phyloP scores from a whole-genome alignment of 148 eudicot species.

The Chenopodium album region DNA sequence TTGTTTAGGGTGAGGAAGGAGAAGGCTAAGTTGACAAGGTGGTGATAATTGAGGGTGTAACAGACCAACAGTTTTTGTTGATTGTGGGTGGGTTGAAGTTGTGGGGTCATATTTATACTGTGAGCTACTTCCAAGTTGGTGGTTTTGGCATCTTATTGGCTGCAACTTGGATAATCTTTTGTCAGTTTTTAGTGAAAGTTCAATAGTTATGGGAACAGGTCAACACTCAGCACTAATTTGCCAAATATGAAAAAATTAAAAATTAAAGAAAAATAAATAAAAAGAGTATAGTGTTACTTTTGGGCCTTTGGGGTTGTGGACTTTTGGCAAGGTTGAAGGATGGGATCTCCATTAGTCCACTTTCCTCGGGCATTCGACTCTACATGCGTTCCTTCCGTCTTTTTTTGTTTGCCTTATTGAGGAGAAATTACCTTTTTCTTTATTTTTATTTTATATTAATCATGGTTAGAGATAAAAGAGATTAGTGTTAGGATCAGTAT shows the following conservation, averaged over 20 bases:
- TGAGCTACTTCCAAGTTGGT: conserved; percentile 4
- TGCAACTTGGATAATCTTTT: conserved; percentile 20
- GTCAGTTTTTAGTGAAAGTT: conserved; percentile 10
- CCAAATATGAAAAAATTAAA: not conserved
- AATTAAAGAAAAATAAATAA: too few species aligned
- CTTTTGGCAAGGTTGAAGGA: too few species aligned
- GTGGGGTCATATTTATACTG: conserved; percentile 11
- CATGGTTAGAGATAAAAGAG: too few species aligned
- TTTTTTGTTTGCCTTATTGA: too few species aligned
- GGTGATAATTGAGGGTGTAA: conserved; percentile 4
- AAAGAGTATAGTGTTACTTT: too few species aligned
- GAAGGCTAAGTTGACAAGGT: not conserved
- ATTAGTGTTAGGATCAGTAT: too few species aligned
- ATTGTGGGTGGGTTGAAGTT: conserved; percentile 7
- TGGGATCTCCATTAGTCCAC: too few species aligned
- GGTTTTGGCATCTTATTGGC: conserved; percentile 21
- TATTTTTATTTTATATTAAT: too few species aligned
- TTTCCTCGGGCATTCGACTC: too few species aligned
- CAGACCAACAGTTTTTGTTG: conserved; percentile 22
- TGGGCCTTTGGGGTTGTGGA: too few species aligned
- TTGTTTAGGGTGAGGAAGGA: conserved; percentile 6
- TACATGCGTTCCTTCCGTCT: too few species aligned
- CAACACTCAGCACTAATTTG: not conserved
- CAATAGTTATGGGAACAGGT: not conserved
- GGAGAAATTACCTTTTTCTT: too few species aligned